Percentiles rank a stretch among this genome's conserved stretches.
phyloP scores from a whole-genome alignment of 371 early-diverging fungal genomes.

The Rhizopus arrhizus region DNA sequence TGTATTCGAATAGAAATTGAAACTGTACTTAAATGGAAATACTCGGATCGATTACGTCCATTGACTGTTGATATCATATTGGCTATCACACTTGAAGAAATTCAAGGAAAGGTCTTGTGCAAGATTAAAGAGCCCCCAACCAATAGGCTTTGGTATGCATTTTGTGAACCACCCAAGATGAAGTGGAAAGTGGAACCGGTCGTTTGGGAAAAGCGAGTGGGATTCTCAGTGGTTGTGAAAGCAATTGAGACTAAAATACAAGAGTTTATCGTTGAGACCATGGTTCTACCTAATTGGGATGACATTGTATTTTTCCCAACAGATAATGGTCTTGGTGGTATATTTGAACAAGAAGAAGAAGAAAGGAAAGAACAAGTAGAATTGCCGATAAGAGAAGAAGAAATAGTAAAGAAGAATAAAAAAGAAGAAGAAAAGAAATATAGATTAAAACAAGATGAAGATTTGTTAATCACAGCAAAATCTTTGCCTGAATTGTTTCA shows the following conservation, averaged over 20 bases:
- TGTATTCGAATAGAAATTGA: conserved; percentile 74
- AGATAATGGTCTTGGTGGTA: conserved; percentile 61
- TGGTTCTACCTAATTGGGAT: conserved; percentile 92
- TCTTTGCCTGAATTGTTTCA: conserved; percentile 34
- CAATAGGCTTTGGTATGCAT: conserved; percentile 89
- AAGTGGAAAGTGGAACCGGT: conserved; percentile 84
- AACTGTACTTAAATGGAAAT: conserved; percentile 63
- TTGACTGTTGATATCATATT: conserved; percentile 79
- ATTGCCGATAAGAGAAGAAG: not conserved
- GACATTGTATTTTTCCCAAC: conserved; percentile 83
- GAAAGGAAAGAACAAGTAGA: not conserved
- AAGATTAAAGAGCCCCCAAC: conserved; percentile 85
- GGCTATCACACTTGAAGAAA: conserved; percentile 67
- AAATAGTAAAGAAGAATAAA: not conserved
- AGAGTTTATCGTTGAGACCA: conserved; percentile 77
- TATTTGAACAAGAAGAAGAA: conserved; percentile 38
- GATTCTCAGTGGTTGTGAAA: conserved; percentile 76
- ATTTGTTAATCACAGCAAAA: conserved; percentile 26
- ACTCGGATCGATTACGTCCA: conserved; percentile 59
- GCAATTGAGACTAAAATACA: conserved; percentile 84
- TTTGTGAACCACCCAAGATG: conserved; percentile 81
- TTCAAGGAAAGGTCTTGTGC: conserved; percentile 75
- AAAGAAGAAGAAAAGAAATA: not conserved
- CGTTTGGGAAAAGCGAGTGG: conserved; percentile 82
- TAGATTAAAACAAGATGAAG: conserved; percentile 17